phyloP scores from a whole-genome alignment of 2,329 filamentous ascomycete genomes.

The Beauveria caledonica region DNA sequence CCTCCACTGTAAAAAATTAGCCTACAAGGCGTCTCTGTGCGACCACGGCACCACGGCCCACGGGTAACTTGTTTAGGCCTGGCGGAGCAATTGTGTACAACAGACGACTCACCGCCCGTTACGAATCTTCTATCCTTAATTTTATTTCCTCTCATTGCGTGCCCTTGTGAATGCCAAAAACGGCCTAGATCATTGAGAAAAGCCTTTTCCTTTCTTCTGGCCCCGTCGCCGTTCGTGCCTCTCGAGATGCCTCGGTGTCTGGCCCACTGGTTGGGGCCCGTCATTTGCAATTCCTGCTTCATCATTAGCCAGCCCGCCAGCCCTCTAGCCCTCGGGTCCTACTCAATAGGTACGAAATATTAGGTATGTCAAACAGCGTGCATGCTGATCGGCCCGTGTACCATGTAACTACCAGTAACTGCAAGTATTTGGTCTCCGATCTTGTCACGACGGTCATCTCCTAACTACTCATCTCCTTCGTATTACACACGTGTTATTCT shows the following conservation, averaged over 20 bases:
- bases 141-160: too few relatives aligned
- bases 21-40: background rate
- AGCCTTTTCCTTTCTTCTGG: background rate
- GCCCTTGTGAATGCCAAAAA: background rate
- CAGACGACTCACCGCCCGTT: slow-evolving; percentile 1
- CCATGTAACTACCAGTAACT: too few relatives aligned
- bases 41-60: background rate
- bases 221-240: background rate
- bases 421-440: too few relatives aligned
- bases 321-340: background rate
- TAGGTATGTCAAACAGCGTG: too few relatives aligned
- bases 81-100: background rate
- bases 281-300: slow-evolving; percentile 8
- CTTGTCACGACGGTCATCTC: too few relatives aligned
- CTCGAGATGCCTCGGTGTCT: background rate
- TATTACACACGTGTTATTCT: background rate
- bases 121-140: background rate
- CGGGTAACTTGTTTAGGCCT: background rate
- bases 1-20: background rate
- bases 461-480: background rate
- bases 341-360: background rate
- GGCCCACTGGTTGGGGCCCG: background rate
- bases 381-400: too few relatives aligned
- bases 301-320: background rate
- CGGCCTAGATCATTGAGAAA: background rate